Evolutionary conservation across 2,329 filamentous ascomycete species (phyloP), one percentile per base, ranked within the genome.

Genomic region (Aspergillus ochraceus): DNA sequence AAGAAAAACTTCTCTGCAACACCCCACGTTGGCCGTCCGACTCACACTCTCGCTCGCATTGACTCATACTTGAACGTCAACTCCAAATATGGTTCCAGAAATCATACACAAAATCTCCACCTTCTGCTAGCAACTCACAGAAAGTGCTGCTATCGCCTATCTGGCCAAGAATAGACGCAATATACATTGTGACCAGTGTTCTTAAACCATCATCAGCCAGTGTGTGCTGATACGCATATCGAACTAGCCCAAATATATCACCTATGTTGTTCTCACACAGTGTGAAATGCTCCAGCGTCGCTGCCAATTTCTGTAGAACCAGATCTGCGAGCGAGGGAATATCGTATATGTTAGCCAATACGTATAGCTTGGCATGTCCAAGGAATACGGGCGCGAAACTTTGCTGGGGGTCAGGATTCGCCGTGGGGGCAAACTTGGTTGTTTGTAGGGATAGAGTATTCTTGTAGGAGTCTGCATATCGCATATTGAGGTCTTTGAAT

Each of bases 301-400:
- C 60, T 26, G 72, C 69, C 42, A 80, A 64, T 60, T 77, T 77
- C 20, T 65, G 57, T 2, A 76, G 56, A 20, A 69, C 67, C 6
- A 76, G 64, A 2, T 64, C 61, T 57, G 66, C 59, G n/a, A 80
- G 69, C 2, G 64, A 47, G 8, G 70, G 50, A 22, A 79, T 76
- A 32, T 70, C 66, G 61, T 78, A 78, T 54, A 70, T 75, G 57
- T 81, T 76, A 0, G 78, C 74, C 19, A 81, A 68, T 2, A 75
- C 67, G 49, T 77, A 79, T 4, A 80, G 61, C 22, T 66, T 68
- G 1, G 74, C 77, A 61, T 79, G 76, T n/a, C 67, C 71, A 6
- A 80, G 66, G 49, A 80, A 71, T 11, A 77, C 72, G n/a, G 66
- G 64, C 0, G 67, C 69, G 58, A 71, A 75, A 56, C 72, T 68